Conservation (phyloP, 2,329 filamentous ascomycete species). For the Penicillium sp. region DNA sequence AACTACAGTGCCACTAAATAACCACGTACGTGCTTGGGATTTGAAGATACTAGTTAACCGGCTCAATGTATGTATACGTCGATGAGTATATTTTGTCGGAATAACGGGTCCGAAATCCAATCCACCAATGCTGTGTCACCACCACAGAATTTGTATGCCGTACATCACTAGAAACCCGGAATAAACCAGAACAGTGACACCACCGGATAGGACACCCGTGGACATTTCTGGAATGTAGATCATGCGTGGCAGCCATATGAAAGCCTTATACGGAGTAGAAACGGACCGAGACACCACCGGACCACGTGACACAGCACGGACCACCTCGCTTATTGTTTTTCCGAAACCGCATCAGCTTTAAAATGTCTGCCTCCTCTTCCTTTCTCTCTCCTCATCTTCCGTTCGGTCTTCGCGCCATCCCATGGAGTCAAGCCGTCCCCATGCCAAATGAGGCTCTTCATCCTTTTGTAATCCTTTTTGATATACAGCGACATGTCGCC, state of each 20-base stretch:
- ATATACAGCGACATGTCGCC: conserved; percentile 31
- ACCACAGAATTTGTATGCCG: not conserved
- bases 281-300: conserved; percentile 22
- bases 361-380: conserved; percentile 14
- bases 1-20: too few relatives aligned
- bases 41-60: too few relatives aligned
- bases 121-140: not conserved
- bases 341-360: conserved; percentile 18
- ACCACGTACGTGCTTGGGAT: too few relatives aligned
- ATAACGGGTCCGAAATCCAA: too few relatives aligned
- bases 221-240: not conserved
- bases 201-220: not conserved
- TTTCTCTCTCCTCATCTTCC: conserved; percentile 11
- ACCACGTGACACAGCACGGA: conserved; percentile 31
- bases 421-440: conserved; percentile 23
- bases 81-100: too few relatives aligned
- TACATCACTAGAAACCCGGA: too few relatives aligned
- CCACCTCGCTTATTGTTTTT: conserved; percentile 36
- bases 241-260: not conserved
- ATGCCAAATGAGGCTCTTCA: not conserved
- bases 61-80: too few relatives aligned
- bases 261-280: not conserved
- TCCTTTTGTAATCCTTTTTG: conserved; percentile 22
- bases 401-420: conserved; percentile 25
- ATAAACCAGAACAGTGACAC: not conserved